Evolutionary conservation across 2,329 filamentous ascomycete species (phyloP), one percentile per base, ranked within the genome.

Genomic region (Verticillium alfalfae): DNA sequence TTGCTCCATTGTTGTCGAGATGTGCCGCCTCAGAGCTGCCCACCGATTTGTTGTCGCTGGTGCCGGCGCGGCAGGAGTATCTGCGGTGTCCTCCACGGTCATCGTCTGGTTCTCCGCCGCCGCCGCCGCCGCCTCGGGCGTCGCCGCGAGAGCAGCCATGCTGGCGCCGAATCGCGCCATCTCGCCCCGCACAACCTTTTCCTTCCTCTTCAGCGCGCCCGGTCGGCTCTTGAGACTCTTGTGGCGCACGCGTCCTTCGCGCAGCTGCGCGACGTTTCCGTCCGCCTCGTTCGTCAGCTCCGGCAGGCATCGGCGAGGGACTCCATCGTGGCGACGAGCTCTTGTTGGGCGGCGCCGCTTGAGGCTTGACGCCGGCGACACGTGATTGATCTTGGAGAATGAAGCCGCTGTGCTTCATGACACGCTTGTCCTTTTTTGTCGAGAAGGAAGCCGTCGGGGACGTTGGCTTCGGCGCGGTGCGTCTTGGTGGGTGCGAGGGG

Each of bases 1-100:
- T 75, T 92, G 90, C 77, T 97, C 92, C 88, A 97, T 92, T 1
- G 92, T 97, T 52, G 88, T 84, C 1, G 91, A 89, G 59, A 97
- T 96, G 71, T 94, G 96, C 10, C 82, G 87, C 68, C 93, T 86
- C 74, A 98, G 73, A 16, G 92, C 92, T 36, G 90, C 90, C 90
- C 92, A 97, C 61, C 90, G 80, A 69, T 81, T 86, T 10, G 84
- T 77, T 16, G 82, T 86, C 12, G 76, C 72, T 8, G 74, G 68
- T 5, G 67, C 63, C 38, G 64, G 61, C 16, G 61, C 60, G 10
- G 66, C 52, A 5, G 63, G 59, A 10, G 64, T 63, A 15, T 65
- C 36, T 18, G 66, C 63, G 16, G 56, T 45, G 16, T 62, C 63
- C 16, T 63, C 63, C 6, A 64, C 68, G 3, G 66, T 61, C 60